A percentile compares a stretch with the other conserved stretches of the same genome.
Conservation (phyloP, 257 asterid species). For the Sherardia arvensis region DNA sequence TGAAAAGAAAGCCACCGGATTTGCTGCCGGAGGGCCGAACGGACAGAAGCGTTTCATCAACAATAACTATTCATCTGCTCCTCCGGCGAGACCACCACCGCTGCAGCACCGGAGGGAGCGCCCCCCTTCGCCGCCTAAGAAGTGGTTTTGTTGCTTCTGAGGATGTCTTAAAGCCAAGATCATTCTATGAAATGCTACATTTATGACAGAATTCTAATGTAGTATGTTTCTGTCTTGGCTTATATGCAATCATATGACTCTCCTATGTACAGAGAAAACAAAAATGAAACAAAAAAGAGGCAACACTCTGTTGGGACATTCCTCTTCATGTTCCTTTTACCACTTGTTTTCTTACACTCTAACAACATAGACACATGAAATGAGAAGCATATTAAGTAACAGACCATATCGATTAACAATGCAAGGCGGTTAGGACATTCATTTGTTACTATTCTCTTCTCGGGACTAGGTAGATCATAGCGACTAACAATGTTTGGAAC, state of each 20-base stretch:
- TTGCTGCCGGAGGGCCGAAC: conserved; percentile 1
- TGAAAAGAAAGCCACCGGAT: conserved; percentile 32
- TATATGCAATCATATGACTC: too few species aligned
- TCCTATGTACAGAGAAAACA: neutral
- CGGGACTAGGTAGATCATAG: too few species aligned
- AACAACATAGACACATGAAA: neutral
- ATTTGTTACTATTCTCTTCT: too few species aligned
- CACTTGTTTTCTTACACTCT: neutral
- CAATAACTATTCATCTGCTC: neutral
- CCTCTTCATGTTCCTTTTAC: neutral
- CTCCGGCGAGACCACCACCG: neutral
- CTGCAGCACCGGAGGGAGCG: conserved; percentile 14
- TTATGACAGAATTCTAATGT: neutral
- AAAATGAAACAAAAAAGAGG: neutral
- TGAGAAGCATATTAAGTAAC: neutral
- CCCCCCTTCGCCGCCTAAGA: conserved; percentile 2
- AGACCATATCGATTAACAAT: neutral
- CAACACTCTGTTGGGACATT: neutral
- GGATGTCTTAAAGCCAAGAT: neutral
- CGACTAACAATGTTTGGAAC: too few species aligned
- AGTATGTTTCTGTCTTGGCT: neutral
- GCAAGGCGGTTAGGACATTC: too few species aligned
- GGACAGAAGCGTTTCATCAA: conserved; percentile 7
- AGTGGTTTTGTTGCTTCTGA: conserved; percentile 35
- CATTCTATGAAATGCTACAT: neutral